Base-by-base conservation (phyloP, 768 basidiomycete genomes). In the Sporobolomyces pararoseus region DNA sequence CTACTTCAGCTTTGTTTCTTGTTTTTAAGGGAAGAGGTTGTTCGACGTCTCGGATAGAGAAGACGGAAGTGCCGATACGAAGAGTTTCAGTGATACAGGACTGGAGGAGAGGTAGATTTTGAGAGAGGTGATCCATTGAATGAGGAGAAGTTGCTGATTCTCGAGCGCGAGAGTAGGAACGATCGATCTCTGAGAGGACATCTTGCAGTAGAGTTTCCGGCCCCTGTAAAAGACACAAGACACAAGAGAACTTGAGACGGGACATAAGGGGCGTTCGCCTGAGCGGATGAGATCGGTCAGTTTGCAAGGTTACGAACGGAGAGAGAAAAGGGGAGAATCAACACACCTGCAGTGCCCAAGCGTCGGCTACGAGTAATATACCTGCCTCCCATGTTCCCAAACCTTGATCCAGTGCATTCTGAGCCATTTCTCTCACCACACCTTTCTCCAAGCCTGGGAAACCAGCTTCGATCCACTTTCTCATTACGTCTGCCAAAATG, bases 11-110 rank as follows among this genome's bases (percentile, higher is more conserved):
- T 17, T 19, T 12, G n/a, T 44, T 23, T 21, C 34, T 47, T n/a
- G 31, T 23, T 23, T 0, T 37, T 51, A 12, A 53, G 31, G 21
- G 29, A 25, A 65, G n/a, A 3, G 59, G 58, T 25, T 66, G 35
- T 37, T 65, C 42, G 23, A 65, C 70, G 53, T 32, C 35, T 34
- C 75, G 62, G 27, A 71, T 66, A 37, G 53, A 59, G 64, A 75
- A 69, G 25, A 55, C 39, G 0, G 72, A 63, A 16, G 71, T 71
- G 2, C 64, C 49, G 14, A 73, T 50, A 7, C 75, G 68, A 29
- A 75, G 58, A 4, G 75, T 75, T 47, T 75, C 75, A 35, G 37
- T 60, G 60, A 75, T 62, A 54, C 63, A 61, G 21, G 62, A 65
- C 0, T 44, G 34, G 31, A 75, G 58, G 29, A 75, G 66, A 0